phyloP scores from a whole-genome alignment of 2,329 filamentous ascomycete genomes.

The Didymella pomorum region DNA sequence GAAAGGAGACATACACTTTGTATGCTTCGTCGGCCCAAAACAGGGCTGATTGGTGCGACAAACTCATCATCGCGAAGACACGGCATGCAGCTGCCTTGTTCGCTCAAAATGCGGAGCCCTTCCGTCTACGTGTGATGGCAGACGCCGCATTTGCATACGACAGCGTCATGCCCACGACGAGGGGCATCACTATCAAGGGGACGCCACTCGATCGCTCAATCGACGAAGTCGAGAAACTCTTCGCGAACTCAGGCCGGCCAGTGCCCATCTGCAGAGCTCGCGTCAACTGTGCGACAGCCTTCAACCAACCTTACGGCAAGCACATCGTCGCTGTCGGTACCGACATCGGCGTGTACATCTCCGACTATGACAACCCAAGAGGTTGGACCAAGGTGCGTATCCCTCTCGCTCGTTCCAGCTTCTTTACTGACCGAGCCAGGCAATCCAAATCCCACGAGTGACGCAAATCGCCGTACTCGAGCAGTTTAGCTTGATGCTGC shows the following conservation, averaged over 20 bases:
- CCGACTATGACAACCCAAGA: slow-evolving; percentile 86
- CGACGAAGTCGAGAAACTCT: slow-evolving; percentile 81
- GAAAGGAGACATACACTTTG: slow-evolving; percentile 89
- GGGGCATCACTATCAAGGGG: slow-evolving; percentile 81
- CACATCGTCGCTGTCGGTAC: slow-evolving; percentile 93
- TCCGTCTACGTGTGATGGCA: slow-evolving; percentile 88
- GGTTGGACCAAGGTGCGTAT: slow-evolving; percentile 83
- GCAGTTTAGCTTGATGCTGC: slow-evolving; percentile 90
- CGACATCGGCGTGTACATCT: slow-evolving; percentile 90
- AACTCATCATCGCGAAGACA: slow-evolving; percentile 94
- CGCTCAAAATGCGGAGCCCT: slow-evolving; percentile 94
- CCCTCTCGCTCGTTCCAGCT: slow-evolving; percentile 2
- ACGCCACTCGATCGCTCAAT: slow-evolving; percentile 93
- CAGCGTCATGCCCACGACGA: slow-evolving; percentile 59
- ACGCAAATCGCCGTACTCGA: slow-evolving; percentile 95
- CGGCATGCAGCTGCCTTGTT: slow-evolving; percentile 87
- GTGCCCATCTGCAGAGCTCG: slow-evolving; percentile 81
- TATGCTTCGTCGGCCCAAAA: slow-evolving; percentile 80
- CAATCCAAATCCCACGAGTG: slow-evolving; percentile 77
- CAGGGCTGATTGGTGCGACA: slow-evolving; percentile 88
- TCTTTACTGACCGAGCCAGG: slow-evolving; percentile 60
- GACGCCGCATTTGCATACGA: slow-evolving; percentile 92
- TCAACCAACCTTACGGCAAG: slow-evolving; percentile 80
- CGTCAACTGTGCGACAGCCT: slow-evolving; percentile 93
- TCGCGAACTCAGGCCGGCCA: slow-evolving; percentile 71